Evolutionary conservation across 139 green algal genomes (phyloP), one percentile per base, ranked within the genome.

Genomic region (Picochlorum sp.): DNA sequence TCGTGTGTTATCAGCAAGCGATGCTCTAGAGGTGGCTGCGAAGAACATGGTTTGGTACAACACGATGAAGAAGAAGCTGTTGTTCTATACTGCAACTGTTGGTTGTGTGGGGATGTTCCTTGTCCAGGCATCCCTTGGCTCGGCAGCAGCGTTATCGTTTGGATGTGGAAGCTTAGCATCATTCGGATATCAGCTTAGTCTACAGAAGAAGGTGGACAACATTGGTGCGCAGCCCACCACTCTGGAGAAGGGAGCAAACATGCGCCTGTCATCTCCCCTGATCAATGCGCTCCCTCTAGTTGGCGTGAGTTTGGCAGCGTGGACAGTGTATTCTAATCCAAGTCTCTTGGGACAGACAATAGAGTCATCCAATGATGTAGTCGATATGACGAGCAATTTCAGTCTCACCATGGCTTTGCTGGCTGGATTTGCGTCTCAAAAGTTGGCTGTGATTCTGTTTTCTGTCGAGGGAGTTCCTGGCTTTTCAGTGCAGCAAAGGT

Each of bases 141-240:
- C 66, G 31, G 63, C 64, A 38, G 45, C 76, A 37, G 86, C 86
- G 18, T 26, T 81, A 57, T 84, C 85, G 1, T 92, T 93, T 81
- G 74, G 73, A 2, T 60, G 81, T 11, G 86, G 86, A 4, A 86
- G 86, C 3, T 11, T 61, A 6, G 74, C 68, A 20, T 81, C 61
- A 37, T 57, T 92, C 44, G 44, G 81, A 21, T 93, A 93, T 67
- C 81, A 89, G 66, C 77, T 72, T 62, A 65, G 88, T 58, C 77
- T 93, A 62, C 83, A 86, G 75, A 68, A 67, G 9, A 59, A 69
- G 0, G 71, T 77, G 11, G 69, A 83, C 18, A 31, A 44, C 28
- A 30, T 75, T 0, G 67, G 62, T 2, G 60, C 54, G 63, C 30
- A 18, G n/a, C 23, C 37, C 1, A n/a, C n/a, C n/a, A 55, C 51